Evolutionary conservation across 2,329 filamentous ascomycete species (phyloP).

Genomic region (Fusarium sp.): DNA sequence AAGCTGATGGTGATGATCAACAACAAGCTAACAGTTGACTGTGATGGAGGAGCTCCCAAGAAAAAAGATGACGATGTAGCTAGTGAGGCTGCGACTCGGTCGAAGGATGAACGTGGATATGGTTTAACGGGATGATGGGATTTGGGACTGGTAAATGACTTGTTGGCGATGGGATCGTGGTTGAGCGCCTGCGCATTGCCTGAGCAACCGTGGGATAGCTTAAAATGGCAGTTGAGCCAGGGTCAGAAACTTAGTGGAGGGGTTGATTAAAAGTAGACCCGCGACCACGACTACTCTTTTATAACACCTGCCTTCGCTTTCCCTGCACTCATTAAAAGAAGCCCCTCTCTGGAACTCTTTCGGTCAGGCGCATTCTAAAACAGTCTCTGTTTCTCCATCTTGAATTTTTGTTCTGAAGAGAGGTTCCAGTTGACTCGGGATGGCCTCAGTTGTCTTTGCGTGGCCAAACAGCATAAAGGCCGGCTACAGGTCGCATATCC

Average conservation of each 20-base stretch:
- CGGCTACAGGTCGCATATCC: neutral
- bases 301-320: neutral
- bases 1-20: constrained; percentile 8
- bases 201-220: constrained; percentile 38
- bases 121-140: constrained; percentile 2
- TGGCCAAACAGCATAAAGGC: neutral
- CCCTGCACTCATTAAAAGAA: neutral
- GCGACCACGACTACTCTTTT: neutral
- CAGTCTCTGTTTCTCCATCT: neutral
- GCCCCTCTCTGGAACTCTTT: neutral
- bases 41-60: constrained; percentile 12
- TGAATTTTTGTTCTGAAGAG: neutral
- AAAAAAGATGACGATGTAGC: constrained; percentile 30
- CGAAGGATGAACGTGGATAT: constrained; percentile 37
- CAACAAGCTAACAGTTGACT: constrained; percentile 15
- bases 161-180: constrained; percentile 24
- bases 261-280: neutral
- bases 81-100: constrained; percentile 30
- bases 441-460: constrained; percentile 20
- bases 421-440: neutral
- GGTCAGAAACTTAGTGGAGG: constrained; percentile 28
- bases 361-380: neutral
- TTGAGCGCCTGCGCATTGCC: constrained; percentile 39
- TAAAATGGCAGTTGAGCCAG: constrained; percentile 15
- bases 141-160: constrained; percentile 3